Evolutionary conservation across 352 stramenopile species (phyloP), one percentile per base, ranked within the genome.

Genomic region (Pythium brachiatum): DNA sequence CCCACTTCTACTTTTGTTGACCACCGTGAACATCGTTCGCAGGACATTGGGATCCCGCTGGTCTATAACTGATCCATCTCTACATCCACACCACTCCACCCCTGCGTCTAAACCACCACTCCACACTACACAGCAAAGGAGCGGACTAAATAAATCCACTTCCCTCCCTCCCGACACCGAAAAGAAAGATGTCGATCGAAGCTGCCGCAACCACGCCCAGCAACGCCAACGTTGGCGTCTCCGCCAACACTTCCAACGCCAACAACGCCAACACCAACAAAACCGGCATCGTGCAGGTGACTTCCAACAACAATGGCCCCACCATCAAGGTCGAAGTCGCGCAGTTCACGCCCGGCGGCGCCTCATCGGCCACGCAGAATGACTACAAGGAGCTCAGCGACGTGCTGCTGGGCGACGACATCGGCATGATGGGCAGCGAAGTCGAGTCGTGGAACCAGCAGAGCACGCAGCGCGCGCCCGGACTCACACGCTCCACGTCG

Each of bases 371-470:
- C 27, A 72, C 64, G 47, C 53, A 59, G 23, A 60, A 21, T 27
- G 64, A 67, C 47, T 67, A 62, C 46, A 60, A 57, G 26, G 64
- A 63, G 43, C 58, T 72, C 64, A 66, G 71, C 36, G 79, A 92
- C 64, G 76, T 81, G 60, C 67, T 92, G 32, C 75, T 92, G 0
- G 73, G 69, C 32, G 79, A 88, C 36, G 73, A 81, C 29, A 86
- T 90, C 59, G 68, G 66, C 36, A 85, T 90, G 70, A 88, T 92
- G 75, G 75, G 75, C 62, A 74, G 76, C 41, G 79, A 91, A 44
- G 76, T 88, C 26, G 76, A 86, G 52, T 63, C 72, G 7, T 91
- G 82, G 76, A 66, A 47, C 60, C 47, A 58, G 53, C 7, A 29
- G 7, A 52, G 5, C 32, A 25, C 8, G 25, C 36, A 54, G 18